Evolutionary conservation across 2,329 filamentous ascomycete genomes (phyloP).

Genomic region (Colletotrichum sp.): DNA sequence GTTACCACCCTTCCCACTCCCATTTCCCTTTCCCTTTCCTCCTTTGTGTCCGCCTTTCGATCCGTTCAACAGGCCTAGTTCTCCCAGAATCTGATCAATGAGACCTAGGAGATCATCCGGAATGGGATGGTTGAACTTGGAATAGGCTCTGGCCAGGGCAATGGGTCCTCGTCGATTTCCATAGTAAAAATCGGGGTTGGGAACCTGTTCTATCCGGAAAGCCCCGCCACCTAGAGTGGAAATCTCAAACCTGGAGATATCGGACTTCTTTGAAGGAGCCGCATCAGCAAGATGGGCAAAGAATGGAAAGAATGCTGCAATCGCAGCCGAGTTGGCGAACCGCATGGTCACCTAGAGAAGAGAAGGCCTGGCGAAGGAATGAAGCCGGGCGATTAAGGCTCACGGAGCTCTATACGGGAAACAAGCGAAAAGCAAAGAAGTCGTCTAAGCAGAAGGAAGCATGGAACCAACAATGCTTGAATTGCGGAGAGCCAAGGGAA

Average conservation of each 20-base stretch:
- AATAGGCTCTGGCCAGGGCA: slow-evolving; percentile 42
- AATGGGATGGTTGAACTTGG: slow-evolving; percentile 40
- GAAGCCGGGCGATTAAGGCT: slow-evolving; percentile 12
- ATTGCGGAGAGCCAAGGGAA: slow-evolving; percentile 1
- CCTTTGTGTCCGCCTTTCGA: not conserved
- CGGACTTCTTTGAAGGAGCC: slow-evolving; percentile 29
- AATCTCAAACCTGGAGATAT: slow-evolving; percentile 29
- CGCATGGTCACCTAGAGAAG: slow-evolving; percentile 33
- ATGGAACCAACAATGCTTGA: not conserved
- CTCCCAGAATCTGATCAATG: slow-evolving; percentile 36
- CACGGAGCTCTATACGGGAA: slow-evolving; percentile 6
- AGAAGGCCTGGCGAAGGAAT: slow-evolving; percentile 22
- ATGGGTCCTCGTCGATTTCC: slow-evolving; percentile 39
- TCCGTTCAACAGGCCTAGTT: slow-evolving; percentile 32
- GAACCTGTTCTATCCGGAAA: slow-evolving; percentile 43
- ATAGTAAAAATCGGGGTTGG: slow-evolving; percentile 38
- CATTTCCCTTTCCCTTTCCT: not conserved
- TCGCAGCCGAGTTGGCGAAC: slow-evolving; percentile 32
- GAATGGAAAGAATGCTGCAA: slow-evolving; percentile 31
- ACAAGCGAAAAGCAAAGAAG: not conserved
- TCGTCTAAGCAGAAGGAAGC: not conserved
- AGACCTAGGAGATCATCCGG: slow-evolving; percentile 36
- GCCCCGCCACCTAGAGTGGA: slow-evolving; percentile 42
- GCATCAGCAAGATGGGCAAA: slow-evolving; percentile 28
- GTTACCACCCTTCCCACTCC: not conserved